Conservation (phyloP, 371 early-diverging fungal genomes). For the Mucor saturninus region DNA sequence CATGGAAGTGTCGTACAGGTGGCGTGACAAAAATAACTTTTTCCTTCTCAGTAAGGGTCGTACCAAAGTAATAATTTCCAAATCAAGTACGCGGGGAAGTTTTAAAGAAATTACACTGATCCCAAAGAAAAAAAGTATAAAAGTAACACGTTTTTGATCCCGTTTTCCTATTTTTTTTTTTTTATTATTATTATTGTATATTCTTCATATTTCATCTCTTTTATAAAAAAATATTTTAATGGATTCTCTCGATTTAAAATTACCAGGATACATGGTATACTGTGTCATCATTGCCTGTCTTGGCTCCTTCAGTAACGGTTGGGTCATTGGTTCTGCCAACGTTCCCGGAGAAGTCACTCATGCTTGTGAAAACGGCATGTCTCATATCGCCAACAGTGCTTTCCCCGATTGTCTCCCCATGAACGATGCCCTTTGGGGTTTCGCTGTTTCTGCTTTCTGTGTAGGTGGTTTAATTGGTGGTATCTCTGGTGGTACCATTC, state of each 20-base stretch:
- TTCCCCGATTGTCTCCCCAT: constrained; percentile 39
- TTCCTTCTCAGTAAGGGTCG: neutral
- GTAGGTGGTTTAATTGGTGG: constrained; percentile 78
- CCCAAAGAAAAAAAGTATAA: neutral
- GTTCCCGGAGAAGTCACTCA: constrained; percentile 44
- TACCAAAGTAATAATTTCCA: neutral
- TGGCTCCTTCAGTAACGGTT: constrained; percentile 47
- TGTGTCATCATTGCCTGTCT: constrained; percentile 44
- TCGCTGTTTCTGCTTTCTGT: constrained; percentile 68
- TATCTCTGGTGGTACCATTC: constrained; percentile 59
- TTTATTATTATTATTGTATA: neutral
- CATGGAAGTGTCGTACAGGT: neutral
- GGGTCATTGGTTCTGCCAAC: constrained; percentile 54
- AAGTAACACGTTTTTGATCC: neutral
- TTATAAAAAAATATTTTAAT: neutral
- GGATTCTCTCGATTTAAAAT: constrained; percentile 35
- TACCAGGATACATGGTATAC: constrained; percentile 46
- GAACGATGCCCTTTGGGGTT: constrained; percentile 45
- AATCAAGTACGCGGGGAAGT: constrained; percentile 1
- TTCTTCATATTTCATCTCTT: neutral
- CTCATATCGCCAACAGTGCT: constrained; percentile 12
- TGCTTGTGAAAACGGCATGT: constrained; percentile 26
- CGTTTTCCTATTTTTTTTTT: neutral
- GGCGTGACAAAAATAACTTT: constrained; percentile 2
- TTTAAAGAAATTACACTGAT: neutral